Conservation (phyloP, 805 yeast genomes). For the Aciculoconidium aculeatum region DNA sequence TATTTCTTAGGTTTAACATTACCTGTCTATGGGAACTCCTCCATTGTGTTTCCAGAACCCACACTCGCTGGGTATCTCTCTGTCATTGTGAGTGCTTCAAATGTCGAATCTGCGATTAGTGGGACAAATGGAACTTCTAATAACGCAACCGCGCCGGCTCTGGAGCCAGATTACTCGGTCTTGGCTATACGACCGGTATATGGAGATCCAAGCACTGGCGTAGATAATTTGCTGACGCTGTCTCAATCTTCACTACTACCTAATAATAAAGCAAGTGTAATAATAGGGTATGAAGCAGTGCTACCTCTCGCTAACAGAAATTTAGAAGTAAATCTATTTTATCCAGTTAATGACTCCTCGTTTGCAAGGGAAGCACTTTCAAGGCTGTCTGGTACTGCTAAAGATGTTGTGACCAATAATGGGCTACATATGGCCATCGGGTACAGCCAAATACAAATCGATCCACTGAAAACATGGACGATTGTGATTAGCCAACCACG, state of each 20-base stretch:
- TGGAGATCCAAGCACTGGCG: constrained; percentile 9
- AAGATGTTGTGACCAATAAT: constrained; percentile 15
- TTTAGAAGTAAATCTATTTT: constrained; percentile 16
- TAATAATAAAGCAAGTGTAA: constrained; percentile 18
- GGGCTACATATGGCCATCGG: constrained; percentile 31
- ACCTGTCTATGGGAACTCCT: constrained; percentile 69
- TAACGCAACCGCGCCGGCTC: neutral
- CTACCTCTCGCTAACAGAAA: constrained; percentile 19
- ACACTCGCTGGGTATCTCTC: constrained; percentile 68
- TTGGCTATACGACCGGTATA: constrained; percentile 30
- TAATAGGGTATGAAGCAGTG: constrained; percentile 38
- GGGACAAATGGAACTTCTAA: constrained; percentile 12
- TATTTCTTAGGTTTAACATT: constrained; percentile 70
- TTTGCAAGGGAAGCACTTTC: constrained; percentile 26
- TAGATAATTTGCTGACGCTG: constrained; percentile 1
- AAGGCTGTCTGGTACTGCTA: constrained; percentile 22
- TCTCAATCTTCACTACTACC: constrained; percentile 16
- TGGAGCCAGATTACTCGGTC: constrained; percentile 20
- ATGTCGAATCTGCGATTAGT: constrained; percentile 25
- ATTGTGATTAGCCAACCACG: constrained; percentile 64
- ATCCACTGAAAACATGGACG: constrained; percentile 52
- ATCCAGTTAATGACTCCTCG: constrained; percentile 21
- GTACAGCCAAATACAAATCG: constrained; percentile 23
- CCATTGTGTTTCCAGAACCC: constrained; percentile 55
- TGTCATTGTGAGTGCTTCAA: constrained; percentile 35